These are phyloP conservation scores for Spinacia oleracea DNA, from an alignment of 179 eudicot species.

Conservation along the genomic window DNA sequence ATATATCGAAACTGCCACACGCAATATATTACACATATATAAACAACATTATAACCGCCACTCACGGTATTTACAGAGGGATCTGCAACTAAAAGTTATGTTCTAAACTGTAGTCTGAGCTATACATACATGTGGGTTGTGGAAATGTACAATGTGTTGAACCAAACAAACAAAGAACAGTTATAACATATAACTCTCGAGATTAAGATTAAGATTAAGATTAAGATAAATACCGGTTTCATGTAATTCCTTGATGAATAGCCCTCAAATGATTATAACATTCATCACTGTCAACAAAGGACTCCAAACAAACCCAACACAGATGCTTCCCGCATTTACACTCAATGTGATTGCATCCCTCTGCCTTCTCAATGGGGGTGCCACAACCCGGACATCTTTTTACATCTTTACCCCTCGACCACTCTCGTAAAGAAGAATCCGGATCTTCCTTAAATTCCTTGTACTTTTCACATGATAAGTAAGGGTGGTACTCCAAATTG, in stretches of 20 bases:
- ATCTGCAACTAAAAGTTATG: neutral
- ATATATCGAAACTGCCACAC: neutral
- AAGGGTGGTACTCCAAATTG: conserved; percentile 77
- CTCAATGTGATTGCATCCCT: conserved; percentile 89
- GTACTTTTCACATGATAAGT: conserved; percentile 75
- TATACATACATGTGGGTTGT: conserved; percentile 8
- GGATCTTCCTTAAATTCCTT: conserved; percentile 79
- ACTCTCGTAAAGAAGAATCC: conserved; percentile 68
- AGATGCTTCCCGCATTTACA: conserved; percentile 84
- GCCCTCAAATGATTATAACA: conserved; percentile 73
- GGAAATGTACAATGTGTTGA: conserved; percentile 14
- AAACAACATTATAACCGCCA: neutral
- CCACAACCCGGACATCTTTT: conserved; percentile 73
- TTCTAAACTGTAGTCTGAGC: conserved; percentile 6
- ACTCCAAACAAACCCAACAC: conserved; percentile 86
- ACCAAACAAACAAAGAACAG: neutral
- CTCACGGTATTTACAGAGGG: conserved; percentile 18
- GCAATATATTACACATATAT: neutral
- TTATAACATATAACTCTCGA: neutral
- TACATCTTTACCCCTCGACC: conserved; percentile 82
- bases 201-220: too few species aligned
- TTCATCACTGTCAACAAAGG: conserved; percentile 49
- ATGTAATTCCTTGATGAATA: conserved; percentile 54
- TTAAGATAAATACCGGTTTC: neutral
- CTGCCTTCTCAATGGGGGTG: conserved; percentile 76